Evolutionary conservation across 2,329 filamentous ascomycete genomes (phyloP).

Genomic region (Penicillium expansum): DNA sequence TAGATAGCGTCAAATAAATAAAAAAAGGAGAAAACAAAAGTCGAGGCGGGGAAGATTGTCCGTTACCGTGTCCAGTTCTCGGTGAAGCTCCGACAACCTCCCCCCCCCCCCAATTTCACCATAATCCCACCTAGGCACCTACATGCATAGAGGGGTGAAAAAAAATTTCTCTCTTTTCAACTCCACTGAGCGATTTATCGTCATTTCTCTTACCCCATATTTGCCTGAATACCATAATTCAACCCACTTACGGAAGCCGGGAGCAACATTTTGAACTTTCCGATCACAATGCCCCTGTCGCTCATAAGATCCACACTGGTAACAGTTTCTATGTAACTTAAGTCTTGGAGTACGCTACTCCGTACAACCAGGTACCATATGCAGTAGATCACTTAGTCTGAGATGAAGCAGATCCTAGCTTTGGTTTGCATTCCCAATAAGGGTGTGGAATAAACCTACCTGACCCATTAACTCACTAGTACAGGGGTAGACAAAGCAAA

Average conservation of each 20-base stretch:
- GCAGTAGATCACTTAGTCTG: constrained; percentile 8
- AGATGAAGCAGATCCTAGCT: constrained; percentile 1
- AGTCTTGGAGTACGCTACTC: neutral
- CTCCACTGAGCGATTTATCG: constrained; percentile 12
- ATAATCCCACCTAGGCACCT: neutral
- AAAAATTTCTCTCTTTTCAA: neutral
- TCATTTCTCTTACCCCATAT: constrained; percentile 9
- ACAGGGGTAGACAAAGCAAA: neutral
- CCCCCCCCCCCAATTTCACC: no score
- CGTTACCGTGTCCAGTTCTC: constrained; percentile 16
- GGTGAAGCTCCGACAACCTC: constrained; percentile 14
- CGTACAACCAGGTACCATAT: constrained; percentile 4
- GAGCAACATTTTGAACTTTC: neutral
- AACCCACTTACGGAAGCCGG: neutral
- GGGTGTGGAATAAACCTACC: neutral
- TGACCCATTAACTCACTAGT: neutral
- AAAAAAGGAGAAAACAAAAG: neutral
- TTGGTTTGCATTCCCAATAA: no score
- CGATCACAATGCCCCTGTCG: neutral
- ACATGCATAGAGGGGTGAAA: neutral
- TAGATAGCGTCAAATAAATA: neutral
- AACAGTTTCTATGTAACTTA: neutral
- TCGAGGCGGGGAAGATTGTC: neutral
- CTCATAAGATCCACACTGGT: neutral
- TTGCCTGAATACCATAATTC: neutral